phyloP scores from a whole-genome alignment of 441 rosid species.

The Pelargonium myrrhifolium region DNA sequence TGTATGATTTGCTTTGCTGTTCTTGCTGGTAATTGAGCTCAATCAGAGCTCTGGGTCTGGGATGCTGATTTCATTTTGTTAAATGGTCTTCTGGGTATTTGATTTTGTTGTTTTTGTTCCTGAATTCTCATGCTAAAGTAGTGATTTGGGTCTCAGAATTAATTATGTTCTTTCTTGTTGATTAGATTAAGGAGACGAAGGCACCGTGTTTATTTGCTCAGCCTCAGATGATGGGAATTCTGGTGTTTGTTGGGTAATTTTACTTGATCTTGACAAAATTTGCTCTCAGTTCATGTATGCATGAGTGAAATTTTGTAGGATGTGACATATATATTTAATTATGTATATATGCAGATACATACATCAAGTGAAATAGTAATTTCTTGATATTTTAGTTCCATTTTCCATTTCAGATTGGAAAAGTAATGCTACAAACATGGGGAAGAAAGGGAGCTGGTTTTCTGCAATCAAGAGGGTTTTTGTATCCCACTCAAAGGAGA shows the following conservation, averaged over 20 bases:
- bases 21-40: neutral
- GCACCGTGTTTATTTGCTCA: too few species aligned
- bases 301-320: neutral
- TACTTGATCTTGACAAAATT: neutral
- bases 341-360: neutral
- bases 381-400: neutral
- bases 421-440: conserved; percentile 70
- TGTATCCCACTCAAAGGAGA: conserved; percentile 61
- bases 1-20: neutral
- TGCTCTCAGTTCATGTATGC: neutral
- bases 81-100: neutral
- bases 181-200: neutral
- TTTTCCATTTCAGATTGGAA: conserved; percentile 28
- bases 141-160: neutral
- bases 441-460: conserved; percentile 92
- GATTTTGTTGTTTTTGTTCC: neutral
- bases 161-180: neutral
- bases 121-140: neutral
- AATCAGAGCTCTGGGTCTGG: neutral
- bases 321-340: neutral
- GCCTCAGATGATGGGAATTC: neutral
- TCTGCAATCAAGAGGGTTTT: conserved; percentile 83
- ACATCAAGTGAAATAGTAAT: neutral
- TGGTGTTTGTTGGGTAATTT: neutral
- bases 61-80: neutral